Evolutionary conservation across 192 early-diverging fungal genomes (phyloP).

Genomic region (Lobosporangium transversale): DNA sequence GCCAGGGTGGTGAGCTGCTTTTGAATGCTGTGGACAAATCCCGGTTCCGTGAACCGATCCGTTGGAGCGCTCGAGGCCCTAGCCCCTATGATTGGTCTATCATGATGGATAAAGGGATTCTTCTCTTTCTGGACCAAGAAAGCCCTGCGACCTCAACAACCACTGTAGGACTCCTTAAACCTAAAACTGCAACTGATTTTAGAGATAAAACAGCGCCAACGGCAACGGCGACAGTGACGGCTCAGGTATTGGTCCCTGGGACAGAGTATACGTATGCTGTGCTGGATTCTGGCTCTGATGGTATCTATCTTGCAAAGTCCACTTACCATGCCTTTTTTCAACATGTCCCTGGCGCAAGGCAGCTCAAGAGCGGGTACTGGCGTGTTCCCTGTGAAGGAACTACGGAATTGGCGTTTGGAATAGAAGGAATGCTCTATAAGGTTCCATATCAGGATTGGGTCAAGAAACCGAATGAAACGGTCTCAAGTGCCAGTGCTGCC

Average conservation of each 20-base stretch:
- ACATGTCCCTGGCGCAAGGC: conserved; percentile 8
- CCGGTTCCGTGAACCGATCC: conserved; percentile 15
- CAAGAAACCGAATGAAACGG: conserved; percentile 6
- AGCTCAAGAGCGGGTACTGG: conserved; percentile 34
- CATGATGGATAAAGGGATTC: conserved; percentile 19
- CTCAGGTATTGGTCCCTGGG: neutral
- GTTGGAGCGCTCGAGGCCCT: conserved; percentile 28
- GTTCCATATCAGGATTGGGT: conserved; percentile 47
- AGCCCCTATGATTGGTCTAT: conserved; percentile 38
- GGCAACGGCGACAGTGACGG: neutral
- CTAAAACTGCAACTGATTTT: too few species aligned
- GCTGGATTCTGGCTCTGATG: conserved; percentile 43
- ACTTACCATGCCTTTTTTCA: conserved; percentile 22
- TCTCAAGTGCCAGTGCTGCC: neutral
- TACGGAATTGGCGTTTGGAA: conserved; percentile 16
- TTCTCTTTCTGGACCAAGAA: neutral
- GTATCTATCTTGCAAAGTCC: conserved; percentile 25
- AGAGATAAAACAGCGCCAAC: too few species aligned
- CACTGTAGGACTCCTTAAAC: neutral
- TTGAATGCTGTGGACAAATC: conserved; percentile 29
- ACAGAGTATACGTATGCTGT: conserved; percentile 38
- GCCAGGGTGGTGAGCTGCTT: conserved; percentile 25
- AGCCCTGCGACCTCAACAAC: neutral
- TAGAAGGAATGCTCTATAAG: conserved; percentile 9
- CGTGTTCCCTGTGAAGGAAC: conserved; percentile 26